These are phyloP conservation scores for Lactifluus piperatus DNA, from an alignment of 768 basidiomycete species.

Conservation along the genomic window DNA sequence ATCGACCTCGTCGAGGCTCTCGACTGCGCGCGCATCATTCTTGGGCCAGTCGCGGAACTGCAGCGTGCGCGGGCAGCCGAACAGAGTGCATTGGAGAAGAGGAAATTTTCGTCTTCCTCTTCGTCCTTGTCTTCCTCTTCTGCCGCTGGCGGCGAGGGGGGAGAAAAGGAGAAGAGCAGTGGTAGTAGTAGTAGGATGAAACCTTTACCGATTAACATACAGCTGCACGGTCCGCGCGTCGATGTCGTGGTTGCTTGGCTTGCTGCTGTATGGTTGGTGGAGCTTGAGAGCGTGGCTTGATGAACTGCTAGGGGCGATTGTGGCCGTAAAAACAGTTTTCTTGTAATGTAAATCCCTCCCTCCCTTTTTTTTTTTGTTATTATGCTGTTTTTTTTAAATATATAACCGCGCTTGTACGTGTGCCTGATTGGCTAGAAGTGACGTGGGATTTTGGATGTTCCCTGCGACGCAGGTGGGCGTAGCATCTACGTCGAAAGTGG, in stretches of 20 bases:
- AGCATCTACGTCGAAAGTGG: no score
- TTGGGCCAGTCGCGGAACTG: conserved; percentile 59
- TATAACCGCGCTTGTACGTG: no score
- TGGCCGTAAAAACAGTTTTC: no score
- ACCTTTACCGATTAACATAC: conserved; percentile 64
- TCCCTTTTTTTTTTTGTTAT: no score
- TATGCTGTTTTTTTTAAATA: no score
- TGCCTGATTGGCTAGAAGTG: no score
- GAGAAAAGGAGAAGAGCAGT: conserved; percentile 25
- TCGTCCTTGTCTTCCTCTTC: neutral
- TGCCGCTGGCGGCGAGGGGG: conserved; percentile 25
- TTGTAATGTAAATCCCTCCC: no score
- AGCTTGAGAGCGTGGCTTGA: conserved; percentile 42
- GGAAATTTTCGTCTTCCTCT: conserved; percentile 28
- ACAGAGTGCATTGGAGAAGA: conserved; percentile 42
- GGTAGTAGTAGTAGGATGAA: conserved; percentile 33
- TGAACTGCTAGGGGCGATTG: neutral
- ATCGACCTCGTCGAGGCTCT: conserved; percentile 46
- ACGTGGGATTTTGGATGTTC: no score
- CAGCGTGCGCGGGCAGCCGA: conserved; percentile 48
- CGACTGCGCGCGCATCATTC: conserved; percentile 61
- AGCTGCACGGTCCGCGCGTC: conserved; percentile 78
- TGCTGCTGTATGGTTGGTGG: conserved; percentile 69
- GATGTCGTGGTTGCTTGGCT: conserved; percentile 83
- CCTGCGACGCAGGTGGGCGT: no score